These are phyloP conservation scores for Luffa acutangula DNA, from an alignment of 306 rosid genomes.

Conservation along the genomic window DNA sequence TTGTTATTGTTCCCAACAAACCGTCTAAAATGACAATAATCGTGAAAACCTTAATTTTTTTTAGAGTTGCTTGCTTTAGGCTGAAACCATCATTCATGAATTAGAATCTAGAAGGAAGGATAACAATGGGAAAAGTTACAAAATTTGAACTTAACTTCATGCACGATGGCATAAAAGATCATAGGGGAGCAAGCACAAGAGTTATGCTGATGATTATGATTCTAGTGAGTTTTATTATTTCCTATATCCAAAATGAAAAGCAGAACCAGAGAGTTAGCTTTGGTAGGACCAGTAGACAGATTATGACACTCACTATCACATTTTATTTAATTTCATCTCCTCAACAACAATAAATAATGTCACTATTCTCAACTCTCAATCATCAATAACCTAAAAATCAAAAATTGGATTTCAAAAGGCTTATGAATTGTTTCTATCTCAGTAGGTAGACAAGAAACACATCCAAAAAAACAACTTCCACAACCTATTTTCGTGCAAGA, in stretches of 20 bases:
- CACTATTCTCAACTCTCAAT: too few relatives aligned
- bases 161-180: background rate
- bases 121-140: background rate
- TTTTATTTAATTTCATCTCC: background rate
- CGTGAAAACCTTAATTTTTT: background rate
- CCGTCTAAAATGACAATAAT: background rate
- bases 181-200: background rate
- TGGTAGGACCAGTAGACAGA: background rate
- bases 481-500: too few relatives aligned
- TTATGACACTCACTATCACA: background rate
- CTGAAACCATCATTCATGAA: background rate
- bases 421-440: too few relatives aligned
- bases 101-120: background rate
- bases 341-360: too few relatives aligned
- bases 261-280: background rate
- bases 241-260: background rate
- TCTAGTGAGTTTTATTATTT: background rate
- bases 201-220: background rate
- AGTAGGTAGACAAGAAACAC: too few relatives aligned
- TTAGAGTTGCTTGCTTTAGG: background rate
- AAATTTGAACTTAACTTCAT: background rate
- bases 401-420: too few relatives aligned
- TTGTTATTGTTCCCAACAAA: background rate
- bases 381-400: too few relatives aligned
- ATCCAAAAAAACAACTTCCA: too few relatives aligned